phyloP scores from a whole-genome alignment of 768 basidiomycete genomes.

The Phaeotremella skinneri region DNA sequence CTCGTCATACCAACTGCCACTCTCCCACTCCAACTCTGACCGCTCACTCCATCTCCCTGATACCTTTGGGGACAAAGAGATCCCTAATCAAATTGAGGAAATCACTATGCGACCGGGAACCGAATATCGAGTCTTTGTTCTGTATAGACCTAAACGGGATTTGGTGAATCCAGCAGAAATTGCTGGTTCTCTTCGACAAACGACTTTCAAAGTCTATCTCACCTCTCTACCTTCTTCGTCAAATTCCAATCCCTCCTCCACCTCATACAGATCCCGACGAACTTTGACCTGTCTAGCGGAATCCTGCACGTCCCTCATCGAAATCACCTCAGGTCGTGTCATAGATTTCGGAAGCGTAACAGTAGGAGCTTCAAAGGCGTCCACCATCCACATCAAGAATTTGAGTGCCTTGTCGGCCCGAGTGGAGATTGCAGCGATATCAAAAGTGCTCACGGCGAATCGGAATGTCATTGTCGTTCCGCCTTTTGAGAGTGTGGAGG shows the following conservation, averaged over 20 bases:
- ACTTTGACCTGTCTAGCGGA: conserved; percentile 37
- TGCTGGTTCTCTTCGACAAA: conserved; percentile 33
- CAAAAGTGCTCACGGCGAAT: conserved; percentile 46
- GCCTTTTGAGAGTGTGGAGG: conserved; percentile 37
- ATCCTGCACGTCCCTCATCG: conserved; percentile 44
- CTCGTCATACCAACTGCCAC: background rate
- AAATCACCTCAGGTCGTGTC: conserved; percentile 23
- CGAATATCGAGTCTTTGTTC: conserved; percentile 45
- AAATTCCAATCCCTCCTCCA: conserved; percentile 11
- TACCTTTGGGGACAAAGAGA: conserved; percentile 18
- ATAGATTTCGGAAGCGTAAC: conserved; percentile 49
- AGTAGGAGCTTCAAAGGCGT: conserved; percentile 39
- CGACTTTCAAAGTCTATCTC: conserved; percentile 40
- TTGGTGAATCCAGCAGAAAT: conserved; percentile 22
- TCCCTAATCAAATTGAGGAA: conserved; percentile 47
- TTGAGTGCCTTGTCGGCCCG: conserved; percentile 38
- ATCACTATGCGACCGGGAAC: conserved; percentile 46
- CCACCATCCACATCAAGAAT: conserved; percentile 39
- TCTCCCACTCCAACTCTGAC: background rate
- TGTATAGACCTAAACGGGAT: conserved; percentile 33
- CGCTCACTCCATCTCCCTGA: conserved; percentile 8
- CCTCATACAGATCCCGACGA: conserved; percentile 17
- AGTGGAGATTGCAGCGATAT: conserved; percentile 48
- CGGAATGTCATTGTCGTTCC: conserved; percentile 47
- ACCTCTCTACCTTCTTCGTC: conserved; percentile 10